Base-by-base conservation (phyloP, 2,329 filamentous ascomycete genomes). In the Orbilia brochopaga region DNA sequence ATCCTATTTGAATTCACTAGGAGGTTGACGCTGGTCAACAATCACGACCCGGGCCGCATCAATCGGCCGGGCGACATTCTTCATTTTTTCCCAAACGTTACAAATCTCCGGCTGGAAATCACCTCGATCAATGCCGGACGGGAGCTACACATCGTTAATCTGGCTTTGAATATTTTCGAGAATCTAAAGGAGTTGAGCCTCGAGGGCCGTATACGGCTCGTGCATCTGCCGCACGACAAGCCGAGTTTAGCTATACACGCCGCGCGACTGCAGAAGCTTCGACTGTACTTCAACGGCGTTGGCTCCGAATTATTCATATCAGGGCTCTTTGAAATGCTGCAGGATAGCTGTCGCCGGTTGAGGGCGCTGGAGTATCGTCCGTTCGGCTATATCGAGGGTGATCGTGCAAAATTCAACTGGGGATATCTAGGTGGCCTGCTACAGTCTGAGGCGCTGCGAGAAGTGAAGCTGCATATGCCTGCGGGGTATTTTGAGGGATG, bases 41-140 rank as follows among this genome's bases (percentile, higher is more conserved):
- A 24, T 24, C 3, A 24, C 21, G 54, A 58, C 8, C 17, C 54
- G 7, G 27, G 17, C 2, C 54, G 54, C 8, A 19, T 46, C 21
- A 17, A 44, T 11, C 54, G 54, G 13, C 54, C 54, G 23, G 54
- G 40, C 2, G 35, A 44, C 37, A 58, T 58, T 11, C 27, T 58
- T 35, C 23, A 58, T 11, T 21, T 58, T 3, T 58, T 58, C 54
- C 54, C 54, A n/a, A 58, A 58, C 35, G 13, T 58, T 19, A 58
- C 54, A 58, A 46, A 5, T 7, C 37, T 58, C 2, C 10, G 23
- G n/a, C 40, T 58, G 1, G 24, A 21, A 3, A 27, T 58, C 15
- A n/a, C 13, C 17, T 32, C 21, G 2, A 58, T 58, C 35, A 48
- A 58, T 46, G 54, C 27, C 2, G 37, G 19, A 21, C 2, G 40